Evolutionary conservation across 768 basidiomycete genomes (phyloP).

Genomic region (Inosperma sp.): DNA sequence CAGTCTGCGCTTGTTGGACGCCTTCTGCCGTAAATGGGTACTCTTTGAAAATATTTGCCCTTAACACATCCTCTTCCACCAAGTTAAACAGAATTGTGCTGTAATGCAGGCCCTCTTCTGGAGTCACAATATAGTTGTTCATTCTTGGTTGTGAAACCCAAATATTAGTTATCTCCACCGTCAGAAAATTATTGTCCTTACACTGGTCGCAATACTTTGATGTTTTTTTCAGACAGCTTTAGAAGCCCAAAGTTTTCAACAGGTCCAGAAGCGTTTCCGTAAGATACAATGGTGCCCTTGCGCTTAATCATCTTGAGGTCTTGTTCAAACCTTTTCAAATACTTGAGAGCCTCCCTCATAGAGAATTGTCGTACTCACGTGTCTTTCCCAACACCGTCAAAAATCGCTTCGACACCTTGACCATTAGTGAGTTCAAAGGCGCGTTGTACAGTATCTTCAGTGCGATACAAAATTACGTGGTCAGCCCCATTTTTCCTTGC

Average conservation of each 20-base stretch:
- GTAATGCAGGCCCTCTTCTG: slow-evolving; percentile 70
- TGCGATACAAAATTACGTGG: slow-evolving; percentile 79
- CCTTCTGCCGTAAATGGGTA: slow-evolving; percentile 85
- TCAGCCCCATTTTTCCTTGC: slow-evolving; percentile 79
- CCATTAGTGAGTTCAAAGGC: slow-evolving; percentile 75
- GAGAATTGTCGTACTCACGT: slow-evolving; percentile 53
- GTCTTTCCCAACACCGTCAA: slow-evolving; percentile 96
- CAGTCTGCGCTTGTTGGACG: slow-evolving; percentile 68
- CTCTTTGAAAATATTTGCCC: slow-evolving; percentile 64
- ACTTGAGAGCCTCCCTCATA: background rate
- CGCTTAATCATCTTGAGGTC: slow-evolving; percentile 78
- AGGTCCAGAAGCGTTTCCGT: slow-evolving; percentile 89
- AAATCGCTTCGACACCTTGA: slow-evolving; percentile 79
- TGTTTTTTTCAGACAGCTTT: slow-evolving; percentile 74
- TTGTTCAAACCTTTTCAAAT: slow-evolving; percentile 55
- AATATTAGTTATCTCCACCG: background rate
- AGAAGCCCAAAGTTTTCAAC: slow-evolving; percentile 72
- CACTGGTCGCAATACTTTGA: slow-evolving; percentile 76
- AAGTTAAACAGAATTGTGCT: slow-evolving; percentile 58
- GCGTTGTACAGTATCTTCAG: slow-evolving; percentile 68
- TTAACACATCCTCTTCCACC: slow-evolving; percentile 54
- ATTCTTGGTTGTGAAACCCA: slow-evolving; percentile 53
- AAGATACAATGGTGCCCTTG: slow-evolving; percentile 85
- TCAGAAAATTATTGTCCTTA: slow-evolving; percentile 31
- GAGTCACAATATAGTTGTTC: slow-evolving; percentile 65